Evolutionary conservation across 169 alveolate species (phyloP).

Genomic region (Theileria sp.): DNA sequence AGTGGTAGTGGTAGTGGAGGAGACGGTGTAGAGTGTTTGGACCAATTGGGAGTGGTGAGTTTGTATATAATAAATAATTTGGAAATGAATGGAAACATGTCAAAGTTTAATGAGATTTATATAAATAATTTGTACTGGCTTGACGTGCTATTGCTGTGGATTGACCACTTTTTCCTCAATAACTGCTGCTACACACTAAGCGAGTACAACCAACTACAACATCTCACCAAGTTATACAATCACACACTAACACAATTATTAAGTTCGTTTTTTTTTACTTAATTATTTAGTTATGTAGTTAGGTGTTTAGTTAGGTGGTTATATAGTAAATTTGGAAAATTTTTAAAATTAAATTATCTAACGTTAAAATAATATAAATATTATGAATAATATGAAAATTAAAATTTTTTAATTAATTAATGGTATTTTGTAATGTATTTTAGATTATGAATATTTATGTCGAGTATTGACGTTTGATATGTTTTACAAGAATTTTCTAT

Average conservation of each 20-base stretch:
- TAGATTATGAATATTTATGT: constrained; percentile 50
- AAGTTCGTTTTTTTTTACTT: neutral
- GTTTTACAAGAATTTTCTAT: constrained; percentile 30
- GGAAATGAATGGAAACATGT: neutral
- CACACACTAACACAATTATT: neutral
- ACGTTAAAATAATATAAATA: too few relatives aligned
- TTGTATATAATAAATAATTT: neutral
- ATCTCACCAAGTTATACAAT: neutral
- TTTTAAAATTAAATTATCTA: neutral
- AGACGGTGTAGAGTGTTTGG: neutral
- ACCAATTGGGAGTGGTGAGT: neutral
- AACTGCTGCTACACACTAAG: constrained; percentile 33
- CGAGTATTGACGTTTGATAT: constrained; percentile 46
- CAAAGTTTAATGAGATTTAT: constrained; percentile 20
- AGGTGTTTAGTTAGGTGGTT: too few relatives aligned
- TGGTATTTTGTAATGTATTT: neutral
- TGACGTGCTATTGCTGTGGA: constrained; percentile 41
- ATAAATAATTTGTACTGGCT: constrained; percentile 64
- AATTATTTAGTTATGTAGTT: too few relatives aligned
- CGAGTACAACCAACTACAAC: constrained; percentile 34
- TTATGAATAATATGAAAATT: too few relatives aligned
- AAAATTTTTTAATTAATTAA: neutral
- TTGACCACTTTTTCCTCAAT: constrained; percentile 39
- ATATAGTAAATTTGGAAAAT: neutral
- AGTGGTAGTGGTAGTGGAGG: too few relatives aligned